Evolutionary conservation across 345 rosid species (phyloP), one percentile per base, ranked within the genome.

Genomic region (Rhodamnia argentea): DNA sequence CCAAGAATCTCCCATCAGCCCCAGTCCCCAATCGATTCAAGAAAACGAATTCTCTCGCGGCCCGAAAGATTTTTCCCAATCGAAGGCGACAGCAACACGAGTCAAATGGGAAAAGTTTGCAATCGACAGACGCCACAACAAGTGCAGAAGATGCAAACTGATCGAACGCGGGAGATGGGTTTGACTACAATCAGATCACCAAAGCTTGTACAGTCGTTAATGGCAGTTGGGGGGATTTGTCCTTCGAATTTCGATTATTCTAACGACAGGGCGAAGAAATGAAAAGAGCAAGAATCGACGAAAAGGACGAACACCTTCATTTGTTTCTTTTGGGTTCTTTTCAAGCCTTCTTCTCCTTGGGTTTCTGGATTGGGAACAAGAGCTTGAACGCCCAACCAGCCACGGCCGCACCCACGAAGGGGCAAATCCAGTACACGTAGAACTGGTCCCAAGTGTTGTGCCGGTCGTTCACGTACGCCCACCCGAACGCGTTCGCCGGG

Each of bases 401-500:
- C 83, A 89, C 29, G 58, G 85, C 84, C 3, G 95, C 93, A 11
- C 96, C 95, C 20, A 86, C 42, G 60, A 93, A 87, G 40, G 98
- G 95, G 60, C 94, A 86, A 59, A 93, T 87, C 96, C 98, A 95
- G 74, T 95, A 95, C 42, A 95, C 98, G 86, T 92, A 95, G 83
- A 89, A 89, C 55, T 90, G 89, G 86, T 94, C 94, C 98, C 96
- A 92, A 70, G 92, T 88, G 86, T 92, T 86, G 84, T 94, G 94
- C 92, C 94, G 54, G 18, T 90, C 91, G 89, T 92, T 90, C 53
- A 91, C 87, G 85, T 90, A 94, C 22, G 98, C 98, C 98, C 98
- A 94, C 10, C 95, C 98, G 82, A 90, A 93, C 5, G 98, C 98
- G 89, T 90, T 93, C 9, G 96, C 95, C 12, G 98, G 98, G 83